A percentile compares a stretch with the other conserved stretches of the same genome.
Conservation (phyloP, 1,139 yeast species). For the Meyerozyma athensensis region DNA sequence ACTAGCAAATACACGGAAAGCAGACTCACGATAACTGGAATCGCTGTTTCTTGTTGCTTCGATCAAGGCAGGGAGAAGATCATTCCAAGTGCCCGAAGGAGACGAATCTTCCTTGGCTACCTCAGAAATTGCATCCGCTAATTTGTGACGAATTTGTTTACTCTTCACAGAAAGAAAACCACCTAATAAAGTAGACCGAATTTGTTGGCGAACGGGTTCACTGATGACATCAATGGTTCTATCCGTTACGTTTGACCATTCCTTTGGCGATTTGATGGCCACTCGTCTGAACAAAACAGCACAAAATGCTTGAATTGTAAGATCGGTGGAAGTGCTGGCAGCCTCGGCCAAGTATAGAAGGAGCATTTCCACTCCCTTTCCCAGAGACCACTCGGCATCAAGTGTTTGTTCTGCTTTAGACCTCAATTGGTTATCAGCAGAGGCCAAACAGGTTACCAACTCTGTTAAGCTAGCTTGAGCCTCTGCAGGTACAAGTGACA, state of each 20-base stretch:
- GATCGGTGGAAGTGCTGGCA: constrained; percentile 56
- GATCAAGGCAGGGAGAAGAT: constrained; percentile 68
- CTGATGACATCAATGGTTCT: constrained; percentile 72
- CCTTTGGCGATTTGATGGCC: constrained; percentile 72
- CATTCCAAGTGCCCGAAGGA: constrained; percentile 63
- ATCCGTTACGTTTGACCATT: constrained; percentile 58
- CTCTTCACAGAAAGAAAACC: constrained; percentile 70
- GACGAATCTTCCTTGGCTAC: constrained; percentile 65
- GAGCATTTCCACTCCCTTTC: constrained; percentile 60
- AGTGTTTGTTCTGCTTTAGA: constrained; percentile 72
- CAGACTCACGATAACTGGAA: constrained; percentile 79
- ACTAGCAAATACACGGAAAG: constrained; percentile 82
- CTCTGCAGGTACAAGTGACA: constrained; percentile 63
- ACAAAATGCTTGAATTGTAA: constrained; percentile 57
- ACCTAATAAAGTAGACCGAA: constrained; percentile 59
- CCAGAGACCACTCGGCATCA: constrained; percentile 69
- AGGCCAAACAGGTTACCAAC: constrained; percentile 58
- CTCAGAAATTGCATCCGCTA: constrained; percentile 92
- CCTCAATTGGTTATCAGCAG: constrained; percentile 73
- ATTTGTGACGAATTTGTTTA: constrained; percentile 77
- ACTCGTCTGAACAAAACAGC: constrained; percentile 89
- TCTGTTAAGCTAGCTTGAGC: constrained; percentile 51
- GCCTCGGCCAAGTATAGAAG: constrained; percentile 80
- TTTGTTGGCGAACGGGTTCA: constrained; percentile 54
- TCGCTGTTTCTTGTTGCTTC: constrained; percentile 61